phyloP scores from a whole-genome alignment of 331 rosid species.

The Erythrophleum ivorense region DNA sequence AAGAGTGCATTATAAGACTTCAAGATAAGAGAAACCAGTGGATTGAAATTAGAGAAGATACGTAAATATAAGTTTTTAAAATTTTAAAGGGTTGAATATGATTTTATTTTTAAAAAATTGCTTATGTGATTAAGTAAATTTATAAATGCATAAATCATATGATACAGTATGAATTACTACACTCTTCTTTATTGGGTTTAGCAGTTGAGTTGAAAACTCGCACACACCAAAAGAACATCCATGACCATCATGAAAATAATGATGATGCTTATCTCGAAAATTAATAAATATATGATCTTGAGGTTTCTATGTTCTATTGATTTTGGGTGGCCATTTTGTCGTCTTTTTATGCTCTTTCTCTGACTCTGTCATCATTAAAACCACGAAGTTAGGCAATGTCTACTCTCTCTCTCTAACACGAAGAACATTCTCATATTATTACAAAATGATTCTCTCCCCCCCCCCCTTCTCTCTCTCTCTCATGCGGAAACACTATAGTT shows the following conservation, averaged over 20 bases:
- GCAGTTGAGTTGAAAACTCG: conserved; percentile 1
- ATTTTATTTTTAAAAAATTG: background rate
- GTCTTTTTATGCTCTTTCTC: conserved; percentile 41
- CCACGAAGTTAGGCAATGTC: conserved; percentile 38
- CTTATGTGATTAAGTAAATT: background rate
- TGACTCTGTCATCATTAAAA: conserved; percentile 22
- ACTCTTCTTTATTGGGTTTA: conserved; percentile 40
- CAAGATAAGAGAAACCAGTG: background rate
- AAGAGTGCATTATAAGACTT: too few species aligned
- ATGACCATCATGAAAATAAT: conserved; percentile 21
- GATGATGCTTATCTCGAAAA: conserved; percentile 37
- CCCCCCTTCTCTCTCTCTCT: background rate
- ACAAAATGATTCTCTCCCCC: conserved; percentile 36
- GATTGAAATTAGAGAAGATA: background rate
- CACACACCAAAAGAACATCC: conserved; percentile 23
- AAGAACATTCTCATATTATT: conserved; percentile 33
- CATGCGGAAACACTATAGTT: conserved; percentile 13
- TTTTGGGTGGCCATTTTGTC: conserved; percentile 34
- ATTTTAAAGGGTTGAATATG: background rate
- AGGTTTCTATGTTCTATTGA: conserved; percentile 14
- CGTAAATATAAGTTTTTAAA: background rate
- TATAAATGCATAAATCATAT: background rate
- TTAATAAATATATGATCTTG: conserved; percentile 10
- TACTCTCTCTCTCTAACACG: background rate
- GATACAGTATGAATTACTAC: background rate